A percentile compares a stretch with the other conserved stretches of the same genome.
phyloP scores from a whole-genome alignment of 2,329 filamentous ascomycete species.

The Colletotrichum plurivorum region DNA sequence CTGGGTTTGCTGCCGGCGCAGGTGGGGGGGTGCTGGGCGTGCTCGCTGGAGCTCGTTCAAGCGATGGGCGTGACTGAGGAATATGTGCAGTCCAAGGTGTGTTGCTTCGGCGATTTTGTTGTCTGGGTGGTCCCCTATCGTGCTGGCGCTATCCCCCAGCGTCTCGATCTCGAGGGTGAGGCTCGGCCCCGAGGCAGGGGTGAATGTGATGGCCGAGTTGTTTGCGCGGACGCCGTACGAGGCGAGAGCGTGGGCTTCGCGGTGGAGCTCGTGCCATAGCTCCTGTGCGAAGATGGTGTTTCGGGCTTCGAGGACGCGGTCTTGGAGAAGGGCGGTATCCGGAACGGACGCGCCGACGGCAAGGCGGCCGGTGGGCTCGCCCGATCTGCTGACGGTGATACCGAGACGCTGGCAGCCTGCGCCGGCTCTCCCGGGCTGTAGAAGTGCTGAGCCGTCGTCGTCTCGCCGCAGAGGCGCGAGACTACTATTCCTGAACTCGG shows the following conservation, averaged over 20 bases:
- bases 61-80: conserved; percentile 85
- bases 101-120: conserved; percentile 74
- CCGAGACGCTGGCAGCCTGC: conserved; percentile 73
- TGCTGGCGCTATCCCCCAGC: conserved; percentile 45
- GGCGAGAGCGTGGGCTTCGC: conserved; percentile 82
- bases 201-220: conserved; percentile 70
- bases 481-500: conserved; percentile 77
- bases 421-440: conserved; percentile 74
- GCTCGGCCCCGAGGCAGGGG: conserved; percentile 66
- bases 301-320: conserved; percentile 80
- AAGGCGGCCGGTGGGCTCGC: conserved; percentile 71
- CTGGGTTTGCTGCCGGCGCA: conserved; percentile 56
- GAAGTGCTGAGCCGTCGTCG: conserved; percentile 79
- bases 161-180: conserved; percentile 75
- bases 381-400: conserved; percentile 74
- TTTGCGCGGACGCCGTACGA: conserved; percentile 78
- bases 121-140: conserved; percentile 54
- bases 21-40: conserved; percentile 62
- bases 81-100: conserved; percentile 77
- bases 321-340: conserved; percentile 73
- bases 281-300: conserved; percentile 89
- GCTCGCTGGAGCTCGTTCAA: conserved; percentile 80
- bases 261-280: conserved; percentile 88
- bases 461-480: conserved; percentile 83
- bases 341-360: conserved; percentile 65